Evolutionary conservation across 2,329 filamentous ascomycete species (phyloP), one percentile per base, ranked within the genome.

Genomic region (Fusarium dlaminii): DNA sequence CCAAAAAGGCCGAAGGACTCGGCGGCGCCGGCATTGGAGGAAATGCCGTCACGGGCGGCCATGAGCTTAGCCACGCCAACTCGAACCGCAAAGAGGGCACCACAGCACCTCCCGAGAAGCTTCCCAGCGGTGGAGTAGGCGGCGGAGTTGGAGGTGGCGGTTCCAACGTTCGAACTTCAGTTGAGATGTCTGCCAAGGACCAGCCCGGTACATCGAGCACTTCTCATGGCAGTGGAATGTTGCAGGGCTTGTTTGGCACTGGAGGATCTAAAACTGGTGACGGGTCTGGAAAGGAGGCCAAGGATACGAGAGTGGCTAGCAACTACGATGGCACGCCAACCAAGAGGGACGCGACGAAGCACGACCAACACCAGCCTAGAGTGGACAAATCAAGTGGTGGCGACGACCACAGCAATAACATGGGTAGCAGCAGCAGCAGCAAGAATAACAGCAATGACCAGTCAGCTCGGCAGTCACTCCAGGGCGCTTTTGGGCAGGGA

Each of bases 81-180:
- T 68, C 74, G 3, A 48, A 75, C 9, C 72, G 71, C 36, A 75
- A 61, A 11, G 69, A 75, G 11, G 32, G 72, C n/a, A 78, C 76
- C 6, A 77, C 80, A 9, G 73, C 66, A n/a, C 46, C 64, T 30
- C 65, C 20, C 30, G 80, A 82, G n/a, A 75, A 81, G 66, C 76
- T 83, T 1, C 81, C 81, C 10, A 76, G 79, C 2, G 81, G 81
- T 2, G 78, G 79, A 11, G 77, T 81, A 4, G 81, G 81, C 1
- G 81, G 81, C 3, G 81, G 81, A 6, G 66, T 72, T 36, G 81
- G 81, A 3, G 77, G 46, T 2, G 82, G 80, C 9, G 78, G 78
- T 29, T 45, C 77, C 24, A 79, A 78, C 40, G 68, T 76, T 22
- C 78, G 82, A 17, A 72, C 70, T 11, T 70, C 72, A 12, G 71